Base-by-base conservation (phyloP, 352 stramenopile species). In the Pythium phragmiticola region DNA sequence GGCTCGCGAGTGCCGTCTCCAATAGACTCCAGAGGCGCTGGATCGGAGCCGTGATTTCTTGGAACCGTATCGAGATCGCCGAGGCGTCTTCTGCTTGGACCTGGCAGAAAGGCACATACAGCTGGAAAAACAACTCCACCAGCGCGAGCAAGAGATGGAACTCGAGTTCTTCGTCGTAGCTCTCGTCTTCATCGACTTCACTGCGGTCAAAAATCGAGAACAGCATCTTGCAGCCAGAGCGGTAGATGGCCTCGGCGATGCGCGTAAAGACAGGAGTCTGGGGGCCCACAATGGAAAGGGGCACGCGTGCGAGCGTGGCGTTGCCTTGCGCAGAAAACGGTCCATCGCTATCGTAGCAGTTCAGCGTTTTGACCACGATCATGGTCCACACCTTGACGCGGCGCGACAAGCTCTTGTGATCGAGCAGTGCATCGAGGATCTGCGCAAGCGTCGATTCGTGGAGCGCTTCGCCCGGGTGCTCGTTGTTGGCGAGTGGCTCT, bases 131-230 rank as follows among this genome's bases (percentile, higher is more conserved):
- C 2, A 87, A 61, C 54, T 88, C 80, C 3, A 75, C 73, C 12
- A 89, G 48, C 13, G 79, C 75, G 34, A 86, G 80, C 26, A 88
- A 63, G 11, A 88, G 60, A 19, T 88, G 76, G 41, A 87, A 87
- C 66, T 89, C 82, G 46, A 88, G 77, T 56, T 90, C 79, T 67
- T 90, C 82, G 33, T 90, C 82, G 60, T 87, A 89, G 39, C 74
- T 81, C 39, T 90, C 82, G 30, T 88, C 81, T 53, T 90, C 80
- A 50, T 90, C 81, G 5, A 87, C 76, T 37, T 88, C 77, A 0
- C 73, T 87, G 28, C 78, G 78, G 34, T 90, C 81, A 52, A 87
- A 88, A 36, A 90, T 84, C 30, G 71, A 83, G 49, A 90, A 90
- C 16, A 83, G 66, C 37, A 90, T 73, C 50, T 90, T 90, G 11